Base-by-base conservation (phyloP, 495 filamentous ascomycete species). In the Parachaetomium inaequale region DNA sequence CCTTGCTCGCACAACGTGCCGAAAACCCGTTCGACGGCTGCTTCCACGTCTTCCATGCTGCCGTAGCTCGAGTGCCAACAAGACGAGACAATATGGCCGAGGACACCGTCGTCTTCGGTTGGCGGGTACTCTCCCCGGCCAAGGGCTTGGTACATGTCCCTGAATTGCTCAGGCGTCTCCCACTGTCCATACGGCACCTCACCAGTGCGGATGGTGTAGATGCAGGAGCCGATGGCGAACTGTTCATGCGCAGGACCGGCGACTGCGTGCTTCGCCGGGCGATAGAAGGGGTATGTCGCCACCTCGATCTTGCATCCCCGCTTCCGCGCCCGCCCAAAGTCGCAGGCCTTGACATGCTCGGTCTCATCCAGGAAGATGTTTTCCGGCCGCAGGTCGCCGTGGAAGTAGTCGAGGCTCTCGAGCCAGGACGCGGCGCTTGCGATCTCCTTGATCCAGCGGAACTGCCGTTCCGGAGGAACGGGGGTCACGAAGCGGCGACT, bases 401-500 rank as follows among this genome's bases (percentile, higher is more conserved):
- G 45, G 45, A 49, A 49, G 25, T 49, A 49, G 45, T 49, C 45
- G 14, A 49, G 21, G 23, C 45, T 25, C 23, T 49, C 45, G 21
- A 49, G 45, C 45, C 45, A 49, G 21, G 45, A 49, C 45, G 45
- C 23, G 26, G 45, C 45, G 45, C 45, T 49, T 49, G 45, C 45
- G 25, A 49, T 49, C 23, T 49, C 25, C 45, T 49, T 49, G 45
- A 49, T 49, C 45, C 45, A 49, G 45, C 45, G 23, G 45, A 49
- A 49, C 14, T 49, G 45, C 45, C 45, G 21, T 49, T 25, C 45
- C 45, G 4, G 21, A 21, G 45, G 45, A 49, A 49, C 8, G 45
- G 45, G 25, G 7, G 45, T 28, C 21, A 5, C 45, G 28, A 31
- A 31, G n/a, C 14, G 47, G 15, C 47, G 28, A 19, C 47, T 51